Conservation (phyloP, 2,329 filamentous ascomycete species). For the Blastomyces parvus region DNA sequence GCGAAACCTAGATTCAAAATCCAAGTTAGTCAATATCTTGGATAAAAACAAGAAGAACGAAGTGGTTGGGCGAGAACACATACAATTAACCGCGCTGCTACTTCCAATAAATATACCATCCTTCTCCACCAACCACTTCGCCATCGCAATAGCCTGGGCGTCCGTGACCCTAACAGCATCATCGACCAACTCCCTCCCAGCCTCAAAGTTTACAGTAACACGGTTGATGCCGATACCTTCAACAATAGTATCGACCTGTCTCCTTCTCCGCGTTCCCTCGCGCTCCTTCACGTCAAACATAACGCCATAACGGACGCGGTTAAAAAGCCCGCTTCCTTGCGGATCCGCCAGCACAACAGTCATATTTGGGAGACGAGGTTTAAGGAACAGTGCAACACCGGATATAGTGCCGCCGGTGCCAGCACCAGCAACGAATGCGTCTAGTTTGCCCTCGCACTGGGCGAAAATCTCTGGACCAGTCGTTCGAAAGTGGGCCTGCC, state of each 20-base stretch:
- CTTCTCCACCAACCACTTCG: constrained; percentile 88
- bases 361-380: constrained; percentile 56
- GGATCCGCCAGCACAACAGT: constrained; percentile 82
- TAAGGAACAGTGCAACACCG: constrained; percentile 74
- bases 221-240: constrained; percentile 95
- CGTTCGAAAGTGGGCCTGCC: constrained; percentile 66
- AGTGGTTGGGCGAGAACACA: constrained; percentile 22
- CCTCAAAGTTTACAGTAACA: constrained; percentile 86
- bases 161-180: constrained; percentile 85
- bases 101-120: constrained; percentile 93
- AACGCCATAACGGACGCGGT: constrained; percentile 83
- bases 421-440: constrained; percentile 87
- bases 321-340: constrained; percentile 85
- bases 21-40: background rate
- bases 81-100: constrained; percentile 91
- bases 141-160: constrained; percentile 83
- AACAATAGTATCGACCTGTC: constrained; percentile 91
- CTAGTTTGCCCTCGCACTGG: constrained; percentile 64
- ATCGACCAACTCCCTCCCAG: constrained; percentile 74
- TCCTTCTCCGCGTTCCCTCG: constrained; percentile 78
- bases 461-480: constrained; percentile 84
- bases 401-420: constrained; percentile 91
- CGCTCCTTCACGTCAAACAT: constrained; percentile 87
- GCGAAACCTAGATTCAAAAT: constrained; percentile 35
- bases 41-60: background rate